phyloP scores from a whole-genome alignment of 2,329 filamentous ascomycete species.

The Diaporthe destruens region DNA sequence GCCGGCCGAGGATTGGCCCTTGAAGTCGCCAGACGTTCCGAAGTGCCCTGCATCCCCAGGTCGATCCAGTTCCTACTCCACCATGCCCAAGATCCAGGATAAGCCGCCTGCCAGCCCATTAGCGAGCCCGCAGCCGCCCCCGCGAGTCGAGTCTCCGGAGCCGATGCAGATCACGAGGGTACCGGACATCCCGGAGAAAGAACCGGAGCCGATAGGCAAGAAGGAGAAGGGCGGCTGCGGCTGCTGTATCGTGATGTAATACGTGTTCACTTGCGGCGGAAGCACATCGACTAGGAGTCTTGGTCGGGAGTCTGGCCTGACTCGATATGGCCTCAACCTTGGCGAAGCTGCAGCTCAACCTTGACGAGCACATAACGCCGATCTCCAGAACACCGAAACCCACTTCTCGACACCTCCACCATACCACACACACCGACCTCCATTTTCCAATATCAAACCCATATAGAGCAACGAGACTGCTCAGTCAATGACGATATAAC shows the following conservation, averaged over 20 bases:
- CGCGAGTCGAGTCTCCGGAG: slow-evolving; percentile 53
- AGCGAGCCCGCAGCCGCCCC: slow-evolving; percentile 61
- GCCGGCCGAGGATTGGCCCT: slow-evolving; percentile 69
- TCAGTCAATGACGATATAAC: slow-evolving; percentile 39
- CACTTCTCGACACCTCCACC: background rate
- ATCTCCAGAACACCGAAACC: background rate
- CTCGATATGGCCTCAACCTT: background rate
- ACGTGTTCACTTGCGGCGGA: background rate
- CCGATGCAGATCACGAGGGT: slow-evolving; percentile 56
- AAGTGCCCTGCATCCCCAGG: slow-evolving; percentile 63
- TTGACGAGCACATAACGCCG: background rate
- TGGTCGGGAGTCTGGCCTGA: too few species aligned
- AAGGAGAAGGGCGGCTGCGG: slow-evolving; percentile 72
- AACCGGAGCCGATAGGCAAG: slow-evolving; percentile 63
- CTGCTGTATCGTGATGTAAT: slow-evolving; percentile 82
- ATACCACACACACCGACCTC: background rate
- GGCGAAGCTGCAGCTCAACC: background rate
- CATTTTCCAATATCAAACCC: slow-evolving; percentile 30
- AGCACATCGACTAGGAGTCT: background rate
- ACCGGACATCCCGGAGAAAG: slow-evolving; percentile 64
- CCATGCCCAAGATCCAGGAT: slow-evolving; percentile 71
- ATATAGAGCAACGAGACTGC: slow-evolving; percentile 36
- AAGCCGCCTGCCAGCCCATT: slow-evolving; percentile 56
- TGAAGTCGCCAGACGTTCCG: slow-evolving; percentile 59
- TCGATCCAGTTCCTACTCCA: slow-evolving; percentile 68